Base-by-base conservation (phyloP, 257 asterid species). In the Ophiorrhiza pumila region DNA sequence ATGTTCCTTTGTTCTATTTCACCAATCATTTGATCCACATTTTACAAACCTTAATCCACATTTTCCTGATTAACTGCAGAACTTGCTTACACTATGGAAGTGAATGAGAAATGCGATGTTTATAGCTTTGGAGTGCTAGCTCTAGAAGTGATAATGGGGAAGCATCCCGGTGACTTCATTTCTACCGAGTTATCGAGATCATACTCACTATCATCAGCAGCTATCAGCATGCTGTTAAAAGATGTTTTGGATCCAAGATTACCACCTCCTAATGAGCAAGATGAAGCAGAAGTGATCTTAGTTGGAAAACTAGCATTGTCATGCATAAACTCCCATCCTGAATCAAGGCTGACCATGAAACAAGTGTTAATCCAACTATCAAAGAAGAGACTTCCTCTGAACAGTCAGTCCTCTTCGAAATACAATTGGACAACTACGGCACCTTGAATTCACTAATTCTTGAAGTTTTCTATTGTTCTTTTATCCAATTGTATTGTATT, bases 81-180 rank as follows among this genome's bases (percentile, higher is more conserved):
- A 67, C 80, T 80, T 63, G 87, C 84, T n/a, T 82, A 49, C 47
- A 82, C 78, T 5, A 79, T 73, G 84, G 60, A 74, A 71, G 76
- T 74, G 22, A 83, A 59, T 34, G 81, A 72, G 58, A 83, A 78
- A 74, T 59, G 81, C 25, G 83, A 83, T 69, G 81, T 80, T 11
- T 83, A 72, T 20, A 83, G 85, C 49, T 80, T 78, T 4, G 80
- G 83, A 13, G 81, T 78, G 66, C 20, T 80, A n/a, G 69, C 72
- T 5, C 46, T 83, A 5, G 85, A 83, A 77, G 67, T 80, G 76
- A 72, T 75, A 15, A 35, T 83, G 77, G 85, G 87, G 45, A 79
- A 53, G 46, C 85, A 83, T 69, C 87, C 85, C 0, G 87, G 85
- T 0, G 85, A 80, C 12, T 42, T 76, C 73, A 14, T 56, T 27